Conservation (phyloP, 352 stramenopile species). For the Thalassiosira hispida region DNA sequence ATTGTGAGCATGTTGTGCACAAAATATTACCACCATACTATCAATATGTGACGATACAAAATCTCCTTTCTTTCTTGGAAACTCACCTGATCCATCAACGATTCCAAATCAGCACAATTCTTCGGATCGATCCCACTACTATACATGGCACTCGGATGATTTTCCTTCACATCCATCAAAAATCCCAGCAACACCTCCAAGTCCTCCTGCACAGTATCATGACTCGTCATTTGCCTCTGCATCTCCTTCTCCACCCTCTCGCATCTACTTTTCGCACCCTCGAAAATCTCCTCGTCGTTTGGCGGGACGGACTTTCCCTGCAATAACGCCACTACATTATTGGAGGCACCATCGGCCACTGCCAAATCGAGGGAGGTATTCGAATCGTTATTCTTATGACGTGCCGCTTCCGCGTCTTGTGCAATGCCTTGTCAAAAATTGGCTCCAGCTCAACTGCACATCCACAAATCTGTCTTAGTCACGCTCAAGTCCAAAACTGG, state of each 20-base stretch:
- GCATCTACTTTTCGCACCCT: slow-evolving; percentile 65
- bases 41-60: no score
- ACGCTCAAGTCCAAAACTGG: no score
- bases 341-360: slow-evolving; percentile 74
- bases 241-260: slow-evolving; percentile 80
- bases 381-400: slow-evolving; percentile 83
- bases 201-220: slow-evolving; percentile 72
- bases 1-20: no score
- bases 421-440: no score
- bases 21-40: no score
- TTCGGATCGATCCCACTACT: slow-evolving; percentile 73
- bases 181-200: slow-evolving; percentile 70
- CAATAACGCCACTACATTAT: slow-evolving; percentile 78
- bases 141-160: slow-evolving; percentile 76
- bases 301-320: slow-evolving; percentile 76
- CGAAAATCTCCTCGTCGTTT: slow-evolving; percentile 77
- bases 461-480: no score
- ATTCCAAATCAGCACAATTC: slow-evolving; percentile 58
- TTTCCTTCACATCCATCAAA: slow-evolving; percentile 77
- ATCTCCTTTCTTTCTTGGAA: no score
- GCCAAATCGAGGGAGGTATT: slow-evolving; percentile 81
- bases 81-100: slow-evolving; percentile 77
- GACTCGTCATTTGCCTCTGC: slow-evolving; percentile 54
- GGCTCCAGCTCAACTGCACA: no score
- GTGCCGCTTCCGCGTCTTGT: slow-evolving; percentile 60